Evolutionary conservation across 1,284 basidiomycete genomes (phyloP).

Genomic region (Violaceomyces palustris): DNA sequence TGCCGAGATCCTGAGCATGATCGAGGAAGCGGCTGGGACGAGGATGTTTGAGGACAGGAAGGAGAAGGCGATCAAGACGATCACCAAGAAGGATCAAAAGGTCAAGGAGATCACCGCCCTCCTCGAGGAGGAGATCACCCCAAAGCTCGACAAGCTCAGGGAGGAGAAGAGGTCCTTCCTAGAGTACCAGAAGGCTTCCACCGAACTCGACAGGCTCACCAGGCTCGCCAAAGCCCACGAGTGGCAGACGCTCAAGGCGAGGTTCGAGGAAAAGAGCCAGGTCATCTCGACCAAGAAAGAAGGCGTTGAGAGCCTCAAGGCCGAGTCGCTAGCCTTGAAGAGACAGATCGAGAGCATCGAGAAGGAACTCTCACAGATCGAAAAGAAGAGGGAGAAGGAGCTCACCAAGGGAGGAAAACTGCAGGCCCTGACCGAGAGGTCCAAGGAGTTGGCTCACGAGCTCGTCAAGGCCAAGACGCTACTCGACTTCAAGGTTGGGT

Average conservation of each 20-base stretch:
- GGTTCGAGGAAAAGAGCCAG: conserved; percentile 53
- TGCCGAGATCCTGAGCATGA: conserved; percentile 94
- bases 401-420: conserved; percentile 71
- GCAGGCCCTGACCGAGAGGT: conserved; percentile 71
- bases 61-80: conserved; percentile 93
- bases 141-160: conserved; percentile 86
- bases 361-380: conserved; percentile 56
- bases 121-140: conserved; percentile 83
- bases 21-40: conserved; percentile 96
- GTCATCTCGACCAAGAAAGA: conserved; percentile 50
- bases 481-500: conserved; percentile 72
- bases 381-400: conserved; percentile 59
- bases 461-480: conserved; percentile 84
- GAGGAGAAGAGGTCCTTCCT: conserved; percentile 85
- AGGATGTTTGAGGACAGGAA: conserved; percentile 99
- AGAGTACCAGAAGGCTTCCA: conserved; percentile 81
- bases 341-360: conserved; percentile 55
- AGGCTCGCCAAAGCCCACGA: conserved; percentile 82
- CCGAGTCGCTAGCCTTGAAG: conserved; percentile 50
- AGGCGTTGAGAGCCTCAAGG: conserved; percentile 47
- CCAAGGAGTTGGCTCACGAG: conserved; percentile 73
- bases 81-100: conserved; percentile 95
- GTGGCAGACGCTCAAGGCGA: conserved; percentile 60
- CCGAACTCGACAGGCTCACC: conserved; percentile 83
- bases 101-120: conserved; percentile 71